Evolutionary conservation across 306 rosid species (phyloP).

Genomic region (Citrullus colocynthis): DNA sequence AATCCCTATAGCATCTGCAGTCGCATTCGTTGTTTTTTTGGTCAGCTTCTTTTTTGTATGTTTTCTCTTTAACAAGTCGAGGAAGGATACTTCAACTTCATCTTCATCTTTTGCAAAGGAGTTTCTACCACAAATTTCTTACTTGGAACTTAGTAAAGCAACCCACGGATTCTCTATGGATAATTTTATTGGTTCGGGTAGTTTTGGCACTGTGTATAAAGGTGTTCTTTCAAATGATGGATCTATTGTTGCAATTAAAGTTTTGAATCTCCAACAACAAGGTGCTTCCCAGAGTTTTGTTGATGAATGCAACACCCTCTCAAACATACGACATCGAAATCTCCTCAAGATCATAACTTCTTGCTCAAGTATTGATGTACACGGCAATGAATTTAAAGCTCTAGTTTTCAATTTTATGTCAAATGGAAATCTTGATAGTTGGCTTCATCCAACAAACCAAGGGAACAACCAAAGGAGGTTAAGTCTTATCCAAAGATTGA

Average conservation of each 20-base stretch:
- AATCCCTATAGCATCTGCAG: not conserved
- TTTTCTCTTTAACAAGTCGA: not conserved
- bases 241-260: constrained; percentile 20
- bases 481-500: constrained; percentile 19
- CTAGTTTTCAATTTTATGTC: constrained; percentile 24
- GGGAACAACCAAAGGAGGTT: not conserved
- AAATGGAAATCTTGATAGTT: constrained; percentile 20
- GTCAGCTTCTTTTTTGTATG: not conserved
- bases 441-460: constrained; percentile 16
- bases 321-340: constrained; percentile 23
- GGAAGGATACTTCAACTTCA: not conserved
- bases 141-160: constrained; percentile 7
- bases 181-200: constrained; percentile 24
- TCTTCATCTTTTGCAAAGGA: not conserved
- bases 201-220: constrained; percentile 29
- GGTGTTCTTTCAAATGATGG: constrained; percentile 15
- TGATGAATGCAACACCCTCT: constrained; percentile 23
- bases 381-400: constrained; percentile 30
- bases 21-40: constrained; percentile 6
- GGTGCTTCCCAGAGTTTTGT: constrained; percentile 32
- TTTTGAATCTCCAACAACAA: constrained; percentile 23
- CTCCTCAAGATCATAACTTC: constrained; percentile 30
- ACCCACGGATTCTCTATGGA: constrained; percentile 13
- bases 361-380: constrained; percentile 17
- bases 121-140: constrained; percentile 4